Evolutionary conservation across 129 eudicot genomes (phyloP).

Genomic region (Pulicaria dysenterica): DNA sequence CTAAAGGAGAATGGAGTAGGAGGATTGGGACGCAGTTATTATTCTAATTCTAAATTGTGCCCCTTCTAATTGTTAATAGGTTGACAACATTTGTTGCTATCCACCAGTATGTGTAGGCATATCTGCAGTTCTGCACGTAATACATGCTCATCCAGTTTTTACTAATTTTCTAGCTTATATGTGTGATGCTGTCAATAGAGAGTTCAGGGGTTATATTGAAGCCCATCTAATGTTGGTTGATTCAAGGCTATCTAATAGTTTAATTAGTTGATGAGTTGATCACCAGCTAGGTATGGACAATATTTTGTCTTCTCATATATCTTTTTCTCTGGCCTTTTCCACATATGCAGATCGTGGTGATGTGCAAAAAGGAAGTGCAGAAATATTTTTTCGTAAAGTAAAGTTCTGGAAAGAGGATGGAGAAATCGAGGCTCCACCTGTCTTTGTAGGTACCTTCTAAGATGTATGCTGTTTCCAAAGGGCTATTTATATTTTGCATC

Average conservation of each 20-base stretch:
- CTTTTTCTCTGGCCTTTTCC: neutral
- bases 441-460: constrained; percentile 87
- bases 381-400: constrained; percentile 93
- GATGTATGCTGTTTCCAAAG: neutral
- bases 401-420: constrained; percentile 97
- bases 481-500: neutral
- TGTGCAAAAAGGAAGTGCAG: constrained; percentile 91
- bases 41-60: neutral
- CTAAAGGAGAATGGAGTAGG: neutral
- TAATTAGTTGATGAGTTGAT: constrained; percentile 13
- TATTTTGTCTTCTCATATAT: neutral
- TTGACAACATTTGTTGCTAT: neutral
- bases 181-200: neutral
- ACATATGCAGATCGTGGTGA: constrained; percentile 80
- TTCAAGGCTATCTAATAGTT: neutral
- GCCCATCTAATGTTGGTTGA: neutral
- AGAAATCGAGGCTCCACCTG: constrained; percentile 97
- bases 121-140: constrained; percentile 8
- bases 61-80: constrained; percentile 13
- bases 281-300: neutral
- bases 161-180: neutral
- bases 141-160: neutral
- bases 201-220: constrained; percentile 4
- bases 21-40: no score
- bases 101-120: neutral